These are phyloP conservation scores for Myxozyma udenii DNA, from an alignment of 805 yeast species.

Conservation along the genomic window DNA sequence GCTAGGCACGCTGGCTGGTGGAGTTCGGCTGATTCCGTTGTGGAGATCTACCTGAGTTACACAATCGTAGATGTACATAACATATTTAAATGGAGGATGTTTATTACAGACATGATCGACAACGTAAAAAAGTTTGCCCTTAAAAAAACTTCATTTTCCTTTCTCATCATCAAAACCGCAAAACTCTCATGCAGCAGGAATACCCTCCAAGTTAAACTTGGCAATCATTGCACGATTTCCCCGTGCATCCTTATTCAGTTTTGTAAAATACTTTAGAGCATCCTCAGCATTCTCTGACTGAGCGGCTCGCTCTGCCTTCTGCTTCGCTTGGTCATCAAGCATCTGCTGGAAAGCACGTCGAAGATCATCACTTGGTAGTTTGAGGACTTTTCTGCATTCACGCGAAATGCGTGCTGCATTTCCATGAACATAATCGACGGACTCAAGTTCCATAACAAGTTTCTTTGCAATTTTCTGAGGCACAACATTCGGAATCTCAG, in stretches of 20 bases:
- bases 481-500: constrained; percentile 84
- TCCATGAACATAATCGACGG: constrained; percentile 70
- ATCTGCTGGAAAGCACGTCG: constrained; percentile 62
- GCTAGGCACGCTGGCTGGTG: constrained; percentile 41
- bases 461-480: constrained; percentile 78
- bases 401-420: constrained; percentile 76
- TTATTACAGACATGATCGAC: too few species aligned
- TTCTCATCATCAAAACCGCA: too few species aligned
- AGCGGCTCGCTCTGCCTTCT: constrained; percentile 54
- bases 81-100: neutral
- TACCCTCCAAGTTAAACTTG: constrained; percentile 20
- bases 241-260: constrained; percentile 43
- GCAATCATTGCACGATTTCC: constrained; percentile 14
- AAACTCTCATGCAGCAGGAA: too few species aligned
- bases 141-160: too few species aligned
- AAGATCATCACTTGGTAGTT: constrained; percentile 79
- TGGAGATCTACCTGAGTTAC: constrained; percentile 16
- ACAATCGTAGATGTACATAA: neutral
- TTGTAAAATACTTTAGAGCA: constrained; percentile 54
- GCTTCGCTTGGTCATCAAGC: constrained; percentile 57
- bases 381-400: constrained; percentile 78
- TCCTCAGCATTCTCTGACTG: constrained; percentile 55
- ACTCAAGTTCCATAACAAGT: constrained; percentile 58
- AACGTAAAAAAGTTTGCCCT: too few species aligned
- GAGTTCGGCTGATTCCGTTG: constrained; percentile 28